phyloP scores from a whole-genome alignment of 2,329 filamentous ascomycete species.

The Nothophaeocryptopus gaeumannii region DNA sequence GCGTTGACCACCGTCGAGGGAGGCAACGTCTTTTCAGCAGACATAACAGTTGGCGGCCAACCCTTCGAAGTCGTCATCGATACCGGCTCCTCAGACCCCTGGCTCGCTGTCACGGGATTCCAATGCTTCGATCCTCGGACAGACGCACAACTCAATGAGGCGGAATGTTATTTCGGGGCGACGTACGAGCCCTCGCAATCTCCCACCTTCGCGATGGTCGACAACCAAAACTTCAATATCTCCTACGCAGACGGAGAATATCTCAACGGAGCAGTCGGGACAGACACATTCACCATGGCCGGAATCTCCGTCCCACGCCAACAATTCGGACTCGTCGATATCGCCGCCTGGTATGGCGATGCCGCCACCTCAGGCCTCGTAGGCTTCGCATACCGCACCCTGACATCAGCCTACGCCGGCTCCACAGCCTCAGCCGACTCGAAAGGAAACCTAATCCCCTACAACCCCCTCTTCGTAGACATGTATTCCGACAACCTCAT shows the following conservation, averaged over 20 bases:
- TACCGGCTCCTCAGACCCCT: slow-evolving; percentile 50
- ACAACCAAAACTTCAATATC: slow-evolving; percentile 44
- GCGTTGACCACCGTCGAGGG: slow-evolving; percentile 22
- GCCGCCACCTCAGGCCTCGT: slow-evolving; percentile 47
- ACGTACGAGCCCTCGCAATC: slow-evolving; percentile 30
- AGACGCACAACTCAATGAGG: slow-evolving; percentile 17
- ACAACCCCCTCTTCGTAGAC: slow-evolving; percentile 52
- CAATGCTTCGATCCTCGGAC: slow-evolving; percentile 24
- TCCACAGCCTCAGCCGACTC: slow-evolving; percentile 24
- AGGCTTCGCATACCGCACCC: slow-evolving; percentile 50
- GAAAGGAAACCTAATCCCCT: slow-evolving; percentile 32
- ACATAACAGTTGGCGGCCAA: slow-evolving; percentile 30
- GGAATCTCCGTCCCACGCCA: slow-evolving; percentile 47
- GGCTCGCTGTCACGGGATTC: slow-evolving; percentile 38
- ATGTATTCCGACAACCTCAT: slow-evolving; percentile 47
- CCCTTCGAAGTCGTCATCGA: slow-evolving; percentile 43
- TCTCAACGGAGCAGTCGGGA: slow-evolving; percentile 41
- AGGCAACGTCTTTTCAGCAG: slow-evolving; percentile 33
- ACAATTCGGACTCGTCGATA: slow-evolving; percentile 46
- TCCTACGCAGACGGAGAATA: slow-evolving; percentile 45
- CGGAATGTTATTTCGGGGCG: slow-evolving; percentile 34
- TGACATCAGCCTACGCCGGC: slow-evolving; percentile 44
- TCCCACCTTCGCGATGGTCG: slow-evolving; percentile 38
- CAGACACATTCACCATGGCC: slow-evolving; percentile 44
- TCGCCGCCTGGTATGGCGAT: slow-evolving; percentile 35